Percentiles rank a stretch among this genome's conserved stretches.
phyloP scores from a whole-genome alignment of 805 yeast species.

The Alloascoidea hylecoeti region DNA sequence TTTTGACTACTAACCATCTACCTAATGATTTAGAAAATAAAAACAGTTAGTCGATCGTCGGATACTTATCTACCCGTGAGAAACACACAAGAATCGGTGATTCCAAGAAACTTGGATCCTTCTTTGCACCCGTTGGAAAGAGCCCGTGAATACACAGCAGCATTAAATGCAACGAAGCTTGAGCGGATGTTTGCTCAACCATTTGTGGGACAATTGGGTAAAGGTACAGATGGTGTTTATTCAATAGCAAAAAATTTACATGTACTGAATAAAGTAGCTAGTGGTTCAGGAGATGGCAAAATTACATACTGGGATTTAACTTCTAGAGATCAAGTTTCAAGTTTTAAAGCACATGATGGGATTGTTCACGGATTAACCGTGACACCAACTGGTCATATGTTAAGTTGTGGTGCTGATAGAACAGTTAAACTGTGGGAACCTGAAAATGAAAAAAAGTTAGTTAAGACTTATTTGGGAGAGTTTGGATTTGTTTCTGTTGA shows the following conservation, averaged over 20 bases:
- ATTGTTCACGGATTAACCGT: slow-evolving; percentile 77
- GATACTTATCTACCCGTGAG: slow-evolving; percentile 89
- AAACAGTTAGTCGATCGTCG: slow-evolving; percentile 78
- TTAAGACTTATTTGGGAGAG: slow-evolving; percentile 72
- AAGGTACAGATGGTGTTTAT: slow-evolving; percentile 95
- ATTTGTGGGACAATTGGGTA: slow-evolving; percentile 86
- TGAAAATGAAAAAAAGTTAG: slow-evolving; percentile 37
- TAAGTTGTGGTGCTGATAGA: slow-evolving; percentile 87
- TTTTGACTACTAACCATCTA: slow-evolving; percentile 14
- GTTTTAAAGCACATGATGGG: slow-evolving; percentile 83
- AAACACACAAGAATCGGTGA: slow-evolving; percentile 74
- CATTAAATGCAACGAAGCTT: slow-evolving; percentile 86
- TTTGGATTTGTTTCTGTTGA: slow-evolving; percentile 78
- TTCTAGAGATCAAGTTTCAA: slow-evolving; percentile 56
- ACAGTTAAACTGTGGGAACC: slow-evolving; percentile 84
- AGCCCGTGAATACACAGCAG: slow-evolving; percentile 92
- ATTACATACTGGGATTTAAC: slow-evolving; percentile 90
- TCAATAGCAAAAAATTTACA: slow-evolving; percentile 67
- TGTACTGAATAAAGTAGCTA: slow-evolving; percentile 61
- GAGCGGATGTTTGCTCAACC: slow-evolving; percentile 98
- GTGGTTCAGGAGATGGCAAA: slow-evolving; percentile 93
- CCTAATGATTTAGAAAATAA: slow-evolving; percentile 45
- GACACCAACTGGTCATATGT: slow-evolving; percentile 45
- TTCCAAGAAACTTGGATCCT: slow-evolving; percentile 85
- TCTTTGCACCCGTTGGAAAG: slow-evolving; percentile 94